These are phyloP conservation scores for Hypoxylon rickii DNA, from an alignment of 495 filamentous ascomycete species.

Conservation along the genomic window DNA sequence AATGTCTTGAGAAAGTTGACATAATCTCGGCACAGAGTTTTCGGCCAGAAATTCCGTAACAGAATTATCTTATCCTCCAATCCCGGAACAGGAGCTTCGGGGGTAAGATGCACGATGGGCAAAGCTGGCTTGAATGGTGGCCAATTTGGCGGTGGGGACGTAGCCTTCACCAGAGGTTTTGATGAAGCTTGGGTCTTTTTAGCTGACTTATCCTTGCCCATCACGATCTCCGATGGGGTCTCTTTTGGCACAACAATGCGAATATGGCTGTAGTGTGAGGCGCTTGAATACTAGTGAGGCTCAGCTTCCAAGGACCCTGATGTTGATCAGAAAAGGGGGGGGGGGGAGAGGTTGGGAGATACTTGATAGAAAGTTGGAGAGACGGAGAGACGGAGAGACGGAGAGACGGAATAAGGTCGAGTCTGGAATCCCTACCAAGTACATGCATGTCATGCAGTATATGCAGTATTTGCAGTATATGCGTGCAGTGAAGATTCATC, in stretches of 20 bases:
- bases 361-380: no score
- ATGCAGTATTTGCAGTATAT: no score
- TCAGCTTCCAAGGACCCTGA: neutral
- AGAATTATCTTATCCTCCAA: slow-evolving; percentile 70
- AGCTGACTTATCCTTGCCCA: slow-evolving; percentile 26
- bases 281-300: neutral
- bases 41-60: slow-evolving; percentile 76
- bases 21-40: slow-evolving; percentile 80
- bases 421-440: no score
- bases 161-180: slow-evolving; percentile 10
- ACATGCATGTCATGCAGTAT: no score
- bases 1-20: slow-evolving; percentile 75
- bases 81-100: slow-evolving; percentile 59
- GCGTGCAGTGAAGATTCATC: no score
- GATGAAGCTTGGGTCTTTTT: slow-evolving; percentile 22
- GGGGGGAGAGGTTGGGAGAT: no score
- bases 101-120: slow-evolving; percentile 66
- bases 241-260: no score
- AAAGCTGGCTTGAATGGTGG: slow-evolving; percentile 74
- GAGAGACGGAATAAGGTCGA: no score
- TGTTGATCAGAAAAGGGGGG: no score
- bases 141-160: slow-evolving; percentile 64
- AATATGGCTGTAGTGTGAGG: no score
- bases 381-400: no score
- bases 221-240: neutral